Evolutionary conservation across 208 protist genomes (phyloP), one percentile per base, ranked within the genome.

Genomic region (Strigomonas galati): DNA sequence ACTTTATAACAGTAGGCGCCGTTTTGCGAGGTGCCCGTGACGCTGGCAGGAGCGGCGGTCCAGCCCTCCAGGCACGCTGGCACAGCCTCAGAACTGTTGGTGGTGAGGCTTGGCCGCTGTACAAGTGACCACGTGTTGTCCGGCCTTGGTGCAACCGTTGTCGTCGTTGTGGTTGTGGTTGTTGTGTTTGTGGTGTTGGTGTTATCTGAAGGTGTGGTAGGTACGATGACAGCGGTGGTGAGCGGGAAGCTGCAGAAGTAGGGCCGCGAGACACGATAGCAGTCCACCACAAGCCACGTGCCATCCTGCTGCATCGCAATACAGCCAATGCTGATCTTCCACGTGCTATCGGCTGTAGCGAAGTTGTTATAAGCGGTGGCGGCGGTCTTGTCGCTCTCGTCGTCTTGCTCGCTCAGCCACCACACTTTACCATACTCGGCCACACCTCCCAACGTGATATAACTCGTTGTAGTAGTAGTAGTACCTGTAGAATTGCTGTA

Each of bases 1-100:
- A 86, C 66, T 4, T 63, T 65, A 61, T 91, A 91, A 71, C 84
- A 91, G 51, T 76, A 76, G 32, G 61, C 73, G 0, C 46, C 28
- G 9, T 46, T 56, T 26, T 53, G 24, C 4, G 67, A 59, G 58
- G 62, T 70, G 74, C 57, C 61, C 6, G 51, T 62, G 9, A 71
- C 59, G 0, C 55, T 64, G 3, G 74, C 27, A 0, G 79, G 74
- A 31, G 81, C 55, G 26, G 84, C 23, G 14, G 59, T 72, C 84
- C 80, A 90, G 35, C 78, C 84, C 4, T n/a, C 28, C 5, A 78
- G 61, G 71, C 84, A 90, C 7, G 68, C 40, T 6, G 71, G 78
- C 14, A 71, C 62, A 15, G 82, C 76, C 57, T 69, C 21, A 12
- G 6, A 2, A 15, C 40, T 46, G 40, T 15, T 46, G 40, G 6